Percentiles rank a stretch among this genome's conserved stretches.
Conservation (phyloP, 2,329 filamentous ascomycete genomes). For the Xylaria hypoxylon region DNA sequence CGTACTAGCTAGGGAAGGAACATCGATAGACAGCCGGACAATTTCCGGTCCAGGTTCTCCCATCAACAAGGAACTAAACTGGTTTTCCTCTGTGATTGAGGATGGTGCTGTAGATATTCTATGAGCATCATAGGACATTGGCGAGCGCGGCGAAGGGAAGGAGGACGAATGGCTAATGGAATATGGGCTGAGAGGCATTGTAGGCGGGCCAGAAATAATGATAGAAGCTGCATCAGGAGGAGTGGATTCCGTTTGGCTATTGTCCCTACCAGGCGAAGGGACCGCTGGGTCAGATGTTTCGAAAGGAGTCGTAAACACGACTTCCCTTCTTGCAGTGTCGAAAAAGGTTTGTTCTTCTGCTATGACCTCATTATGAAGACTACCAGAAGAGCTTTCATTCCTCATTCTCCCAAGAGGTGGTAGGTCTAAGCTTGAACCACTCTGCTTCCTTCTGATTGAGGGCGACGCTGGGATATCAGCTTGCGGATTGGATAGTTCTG, state of each 20-base stretch:
- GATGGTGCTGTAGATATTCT: conserved; percentile 81
- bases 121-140: conserved; percentile 77
- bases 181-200: conserved; percentile 71
- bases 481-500: conserved; percentile 33
- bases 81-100: conserved; percentile 77
- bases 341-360: conserved; percentile 58
- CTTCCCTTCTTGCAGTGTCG: conserved; percentile 56
- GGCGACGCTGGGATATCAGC: conserved; percentile 30
- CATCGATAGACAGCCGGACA: conserved; percentile 75
- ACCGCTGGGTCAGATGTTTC: conserved; percentile 57
- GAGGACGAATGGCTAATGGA: conserved; percentile 74
- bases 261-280: conserved; percentile 59
- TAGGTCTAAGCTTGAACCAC: conserved; percentile 58
- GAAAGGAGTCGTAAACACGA: conserved; percentile 49
- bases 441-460: conserved; percentile 58
- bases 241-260: conserved; percentile 59
- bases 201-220: conserved; percentile 57
- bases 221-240: conserved; percentile 64
- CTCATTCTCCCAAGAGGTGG: conserved; percentile 56
- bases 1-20: conserved; percentile 79
- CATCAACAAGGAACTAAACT: conserved; percentile 76
- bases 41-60: conserved; percentile 79
- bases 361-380: conserved; percentile 65
- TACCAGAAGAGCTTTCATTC: conserved; percentile 62
- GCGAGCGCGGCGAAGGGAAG: conserved; percentile 75